Conservation (phyloP, 1,139 yeast species). For the Debaryomycetaceae sp. region DNA sequence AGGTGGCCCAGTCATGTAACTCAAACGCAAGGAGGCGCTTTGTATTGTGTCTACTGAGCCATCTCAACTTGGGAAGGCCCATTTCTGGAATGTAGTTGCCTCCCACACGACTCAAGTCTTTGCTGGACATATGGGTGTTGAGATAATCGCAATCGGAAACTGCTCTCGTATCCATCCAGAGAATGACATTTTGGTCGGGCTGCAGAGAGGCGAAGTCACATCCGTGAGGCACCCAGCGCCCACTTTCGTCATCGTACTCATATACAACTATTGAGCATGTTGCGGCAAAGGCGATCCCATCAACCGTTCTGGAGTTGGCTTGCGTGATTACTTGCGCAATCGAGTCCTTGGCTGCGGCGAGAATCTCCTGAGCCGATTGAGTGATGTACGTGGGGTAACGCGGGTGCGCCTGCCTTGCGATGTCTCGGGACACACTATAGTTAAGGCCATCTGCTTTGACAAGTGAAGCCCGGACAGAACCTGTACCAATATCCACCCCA, state of each 20-base stretch:
- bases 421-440: slow-evolving; percentile 13
- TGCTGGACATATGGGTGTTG: slow-evolving; percentile 17
- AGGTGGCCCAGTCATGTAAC: slow-evolving; percentile 47
- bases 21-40: slow-evolving; percentile 41
- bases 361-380: slow-evolving; percentile 42
- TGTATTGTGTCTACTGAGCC: slow-evolving; percentile 22
- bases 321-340: slow-evolving; percentile 11
- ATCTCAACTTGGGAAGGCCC: slow-evolving; percentile 50
- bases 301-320: slow-evolving; percentile 14
- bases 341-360: slow-evolving; percentile 13
- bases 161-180: slow-evolving; percentile 61
- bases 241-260: slow-evolving; percentile 13
- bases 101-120: slow-evolving; percentile 27
- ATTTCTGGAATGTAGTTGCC: slow-evolving; percentile 51
- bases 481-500: slow-evolving; percentile 56
- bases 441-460: slow-evolving; percentile 14
- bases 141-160: slow-evolving; percentile 26
- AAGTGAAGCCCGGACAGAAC: slow-evolving; percentile 39
- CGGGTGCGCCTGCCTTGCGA: slow-evolving; percentile 18
- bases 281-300: slow-evolving; percentile 34
- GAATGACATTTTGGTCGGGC: slow-evolving; percentile 36
- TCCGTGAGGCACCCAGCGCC: slow-evolving; percentile 19
- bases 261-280: slow-evolving; percentile 52
- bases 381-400: slow-evolving; percentile 21
- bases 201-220: slow-evolving; percentile 14